Conservation (phyloP, 2,329 filamentous ascomycete species). For the Talaromyces sp. region DNA sequence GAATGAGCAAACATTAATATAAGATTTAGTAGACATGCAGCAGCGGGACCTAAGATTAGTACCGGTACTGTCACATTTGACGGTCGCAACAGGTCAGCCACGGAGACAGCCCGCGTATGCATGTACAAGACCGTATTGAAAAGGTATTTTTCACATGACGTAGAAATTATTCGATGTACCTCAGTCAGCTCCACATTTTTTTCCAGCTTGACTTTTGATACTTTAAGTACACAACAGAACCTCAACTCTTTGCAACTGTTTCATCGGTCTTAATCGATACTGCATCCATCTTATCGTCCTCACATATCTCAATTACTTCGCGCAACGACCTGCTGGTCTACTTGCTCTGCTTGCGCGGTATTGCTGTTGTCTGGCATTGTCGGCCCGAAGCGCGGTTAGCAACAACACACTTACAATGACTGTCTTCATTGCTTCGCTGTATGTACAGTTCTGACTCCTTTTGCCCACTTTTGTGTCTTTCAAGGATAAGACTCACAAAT, state of each 20-base stretch:
- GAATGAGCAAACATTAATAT: not conserved
- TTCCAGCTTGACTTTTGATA: conserved; percentile 14
- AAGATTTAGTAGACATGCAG: conserved; percentile 3
- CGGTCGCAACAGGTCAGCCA: not conserved
- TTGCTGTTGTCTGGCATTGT: not conserved
- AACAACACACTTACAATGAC: conserved; percentile 47
- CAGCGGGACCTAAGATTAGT: conserved; percentile 2
- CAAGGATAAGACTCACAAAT: not conserved
- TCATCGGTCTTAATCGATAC: too few species aligned
- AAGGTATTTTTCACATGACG: conserved; percentile 31
- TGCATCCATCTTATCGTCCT: not conserved
- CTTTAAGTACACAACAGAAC: not conserved
- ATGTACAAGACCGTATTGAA: not conserved
- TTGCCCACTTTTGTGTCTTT: not conserved
- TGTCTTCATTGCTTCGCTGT: conserved; percentile 59
- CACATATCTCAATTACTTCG: not conserved
- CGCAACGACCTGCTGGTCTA: not conserved
- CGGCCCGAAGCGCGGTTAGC: not conserved
- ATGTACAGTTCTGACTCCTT: conserved; percentile 29
- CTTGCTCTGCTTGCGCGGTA: not conserved
- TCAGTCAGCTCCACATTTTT: conserved; percentile 17
- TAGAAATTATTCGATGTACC: conserved; percentile 27
- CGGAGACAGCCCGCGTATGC: not conserved
- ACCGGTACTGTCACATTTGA: conserved; percentile 1
- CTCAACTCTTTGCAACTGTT: too few species aligned